A percentile compares a stretch with the other conserved stretches of the same genome.
Evolutionary conservation across 208 protist species (phyloP).

Genomic region (Phytomonas sp.): DNA sequence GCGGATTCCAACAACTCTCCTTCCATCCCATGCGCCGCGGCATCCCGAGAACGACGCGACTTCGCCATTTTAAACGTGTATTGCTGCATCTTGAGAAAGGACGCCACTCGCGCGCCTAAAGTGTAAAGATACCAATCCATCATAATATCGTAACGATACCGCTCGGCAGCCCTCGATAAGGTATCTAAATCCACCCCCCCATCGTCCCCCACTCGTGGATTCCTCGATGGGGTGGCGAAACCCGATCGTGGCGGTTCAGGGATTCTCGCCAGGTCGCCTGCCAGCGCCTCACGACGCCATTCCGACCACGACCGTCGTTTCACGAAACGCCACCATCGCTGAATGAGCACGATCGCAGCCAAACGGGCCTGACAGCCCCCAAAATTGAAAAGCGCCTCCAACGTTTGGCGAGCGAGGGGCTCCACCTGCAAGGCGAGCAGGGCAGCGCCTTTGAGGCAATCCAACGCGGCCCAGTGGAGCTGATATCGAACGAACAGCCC

Average conservation of each 20-base stretch:
- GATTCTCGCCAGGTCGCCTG: neutral
- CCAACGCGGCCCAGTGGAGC: neutral
- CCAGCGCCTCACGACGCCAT: conserved; percentile 4
- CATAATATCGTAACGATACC: neutral
- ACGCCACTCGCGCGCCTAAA: neutral
- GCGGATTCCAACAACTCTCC: neutral
- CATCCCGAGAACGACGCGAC: neutral
- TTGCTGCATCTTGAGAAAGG: neutral
- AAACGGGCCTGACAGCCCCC: conserved; percentile 34
- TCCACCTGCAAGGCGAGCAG: conserved; percentile 14
- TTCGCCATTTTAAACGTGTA: neutral
- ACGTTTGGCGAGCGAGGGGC: conserved; percentile 1
- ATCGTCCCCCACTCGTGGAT: neutral
- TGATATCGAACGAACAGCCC: neutral
- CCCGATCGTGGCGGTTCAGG: neutral
- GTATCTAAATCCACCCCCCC: neutral
- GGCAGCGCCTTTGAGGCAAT: neutral
- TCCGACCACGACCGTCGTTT: conserved; percentile 13
- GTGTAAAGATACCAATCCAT: neutral
- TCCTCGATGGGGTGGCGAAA: neutral
- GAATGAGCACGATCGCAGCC: conserved; percentile 32
- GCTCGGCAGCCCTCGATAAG: neutral
- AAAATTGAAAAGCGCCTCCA: conserved; percentile 14
- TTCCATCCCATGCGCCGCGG: neutral
- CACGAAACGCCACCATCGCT: conserved; percentile 69